Evolutionary conservation across 139 green algal species (phyloP), one percentile per base, ranked within the genome.

Genomic region (Gonium pectorale): DNA sequence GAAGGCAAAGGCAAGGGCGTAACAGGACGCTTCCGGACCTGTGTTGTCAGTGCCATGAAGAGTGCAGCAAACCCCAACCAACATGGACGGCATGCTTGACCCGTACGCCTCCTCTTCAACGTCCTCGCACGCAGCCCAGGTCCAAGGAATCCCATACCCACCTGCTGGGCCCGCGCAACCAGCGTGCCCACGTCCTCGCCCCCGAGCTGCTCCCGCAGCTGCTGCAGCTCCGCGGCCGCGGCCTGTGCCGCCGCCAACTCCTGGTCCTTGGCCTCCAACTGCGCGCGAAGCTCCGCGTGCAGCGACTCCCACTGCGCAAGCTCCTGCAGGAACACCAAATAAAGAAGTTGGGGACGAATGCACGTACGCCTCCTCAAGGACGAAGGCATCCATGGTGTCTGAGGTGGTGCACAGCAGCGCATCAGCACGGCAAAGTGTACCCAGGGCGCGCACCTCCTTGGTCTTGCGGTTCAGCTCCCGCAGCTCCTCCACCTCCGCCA

Each of bases 401-500:
- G n/a, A n/a, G n/a, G n/a, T n/a, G n/a, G n/a, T n/a, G n/a, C n/a
- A n/a, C n/a, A n/a, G n/a, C n/a, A n/a, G n/a, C n/a, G n/a, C n/a
- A n/a, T n/a, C n/a, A n/a, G n/a, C n/a, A n/a, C n/a, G n/a, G n/a
- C n/a, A 11, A 54, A 54, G 13, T n/a, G n/a, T n/a, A n/a, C n/a
- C 54, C 54, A 63, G 5, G 5, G 7, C 13, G 3, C 73, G 0
- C 54, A 83, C 77, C 77, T 83, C 77, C 62, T 83, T 83, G 40
- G 77, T 73, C 62, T 64, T 83, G 22, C 77, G 59, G 43, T 74
- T 60, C 59, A 83, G 21, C 41, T 83, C 77, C 43, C 41, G 60
- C 31, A 83, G 60, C 77, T 83, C 77, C 62, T 83, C 77, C n/a
- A 74, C 62, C 77, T 83, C 77, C 43, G 77, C 62, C 8, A 22